Base-by-base conservation (phyloP, 768 basidiomycete species). In the Russula vinacea region DNA sequence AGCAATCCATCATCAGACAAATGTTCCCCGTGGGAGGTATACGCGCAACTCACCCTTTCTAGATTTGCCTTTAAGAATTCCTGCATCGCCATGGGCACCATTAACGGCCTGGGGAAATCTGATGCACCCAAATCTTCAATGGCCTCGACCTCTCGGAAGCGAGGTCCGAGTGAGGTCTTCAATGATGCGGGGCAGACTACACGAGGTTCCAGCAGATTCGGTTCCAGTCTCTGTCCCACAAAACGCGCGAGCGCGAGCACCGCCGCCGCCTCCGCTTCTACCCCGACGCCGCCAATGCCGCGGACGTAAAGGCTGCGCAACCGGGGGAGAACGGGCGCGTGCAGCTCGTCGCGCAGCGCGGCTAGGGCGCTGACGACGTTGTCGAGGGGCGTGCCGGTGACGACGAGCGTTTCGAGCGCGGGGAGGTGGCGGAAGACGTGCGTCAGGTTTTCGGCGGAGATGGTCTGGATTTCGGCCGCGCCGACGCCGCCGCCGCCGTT, bases 341-440 rank as follows among this genome's bases (percentile, higher is more conserved):
- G 55, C 37, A 50, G 47, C 26, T 62, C 62, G 29, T 62, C 62
- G 62, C 62, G 62, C 35, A 62, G 55, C 26, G 11, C 26, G 4
- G 37, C 2, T 8, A 62, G 47, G 35, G 62, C 62, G 47, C 47
- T 11, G 44, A 62, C 62, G 14, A 51, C 39, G 55, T 37, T 51
- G 55, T 56, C 62, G 35, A 62, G 55, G 9, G 54, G 62, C 55
- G 49, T 62, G 39, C 62, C 62, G 2, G 62, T 62, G 3, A 62
- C 62, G 39, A 62, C 62, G 47, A 62, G 62, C 47, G 55, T 51
- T 7, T 62, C 55, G 24, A 56, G n/a, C 24, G 55, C 47, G 37
- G 62, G 35, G 29, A 62, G 55, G 9, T 44, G 22, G 29, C 54
- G 62, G 37, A 62, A 33, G 24, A 56, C 47, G 47, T 62, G 54